These are phyloP conservation scores for Trichophyton equinum DNA, from an alignment of 2,329 filamentous ascomycete species.

Conservation along the genomic window DNA sequence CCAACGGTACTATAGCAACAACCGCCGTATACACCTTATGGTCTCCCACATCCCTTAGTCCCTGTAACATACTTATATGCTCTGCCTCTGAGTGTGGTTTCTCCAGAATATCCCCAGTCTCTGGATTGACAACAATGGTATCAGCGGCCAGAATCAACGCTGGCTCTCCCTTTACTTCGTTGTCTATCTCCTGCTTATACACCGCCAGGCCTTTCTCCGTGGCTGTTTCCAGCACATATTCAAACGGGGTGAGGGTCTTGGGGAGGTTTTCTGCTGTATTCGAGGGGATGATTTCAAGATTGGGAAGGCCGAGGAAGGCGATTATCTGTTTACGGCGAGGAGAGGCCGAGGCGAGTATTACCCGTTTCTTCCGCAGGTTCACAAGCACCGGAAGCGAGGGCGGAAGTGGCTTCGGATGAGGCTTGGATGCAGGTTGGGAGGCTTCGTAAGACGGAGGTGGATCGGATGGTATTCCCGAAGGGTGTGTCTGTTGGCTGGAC, in stretches of 20 bases:
- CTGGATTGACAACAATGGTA: slow-evolving; percentile 66
- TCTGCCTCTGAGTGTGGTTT: slow-evolving; percentile 74
- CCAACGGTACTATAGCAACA: slow-evolving; percentile 67
- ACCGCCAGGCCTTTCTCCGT: slow-evolving; percentile 71
- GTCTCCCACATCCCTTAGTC: slow-evolving; percentile 59
- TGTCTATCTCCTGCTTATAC: slow-evolving; percentile 47
- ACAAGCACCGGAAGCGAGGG: slow-evolving; percentile 70
- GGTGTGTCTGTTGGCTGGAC: slow-evolving; percentile 8
- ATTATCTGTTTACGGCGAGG: slow-evolving; percentile 75
- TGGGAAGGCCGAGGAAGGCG: slow-evolving; percentile 61
- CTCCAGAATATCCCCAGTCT: slow-evolving; percentile 67
- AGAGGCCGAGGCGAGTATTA: slow-evolving; percentile 83
- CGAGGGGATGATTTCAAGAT: slow-evolving; percentile 75
- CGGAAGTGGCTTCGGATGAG: slow-evolving; percentile 34
- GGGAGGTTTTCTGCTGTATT: slow-evolving; percentile 73
- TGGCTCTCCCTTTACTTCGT: slow-evolving; percentile 52
- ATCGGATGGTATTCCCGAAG: slow-evolving; percentile 13
- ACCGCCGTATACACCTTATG: slow-evolving; percentile 84
- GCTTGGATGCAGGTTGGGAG: slow-evolving; percentile 8
- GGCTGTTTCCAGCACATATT: slow-evolving; percentile 84
- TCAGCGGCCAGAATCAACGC: slow-evolving; percentile 80
- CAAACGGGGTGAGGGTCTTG: slow-evolving; percentile 66
- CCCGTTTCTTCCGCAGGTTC: slow-evolving; percentile 61
- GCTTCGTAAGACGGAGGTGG: slow-evolving; percentile 28
- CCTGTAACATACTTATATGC: slow-evolving; percentile 72